These are phyloP conservation scores for Verticillium klebahnii DNA, from an alignment of 2,329 filamentous ascomycete species.

Conservation along the genomic window DNA sequence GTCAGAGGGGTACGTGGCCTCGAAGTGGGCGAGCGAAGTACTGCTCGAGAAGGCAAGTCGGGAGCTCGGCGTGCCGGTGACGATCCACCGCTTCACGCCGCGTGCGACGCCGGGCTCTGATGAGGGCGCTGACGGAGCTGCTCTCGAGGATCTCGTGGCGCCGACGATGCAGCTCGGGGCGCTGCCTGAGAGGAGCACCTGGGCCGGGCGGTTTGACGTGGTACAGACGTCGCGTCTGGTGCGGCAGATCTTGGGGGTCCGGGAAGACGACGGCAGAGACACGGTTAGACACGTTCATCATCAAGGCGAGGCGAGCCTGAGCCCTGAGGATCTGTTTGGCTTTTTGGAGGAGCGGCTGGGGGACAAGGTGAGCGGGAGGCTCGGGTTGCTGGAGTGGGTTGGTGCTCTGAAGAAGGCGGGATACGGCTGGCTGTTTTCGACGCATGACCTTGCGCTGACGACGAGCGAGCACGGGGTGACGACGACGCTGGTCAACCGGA, in stretches of 20 bases:
- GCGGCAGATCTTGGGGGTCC: no score
- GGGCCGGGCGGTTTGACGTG: no score
- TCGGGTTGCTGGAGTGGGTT: background rate
- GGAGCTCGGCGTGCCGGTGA: conserved; percentile 13
- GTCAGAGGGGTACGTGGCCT: conserved; percentile 25
- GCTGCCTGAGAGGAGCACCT: no score
- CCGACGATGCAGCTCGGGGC: no score
- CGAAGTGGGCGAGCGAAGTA: conserved; percentile 29
- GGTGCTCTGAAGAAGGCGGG: background rate
- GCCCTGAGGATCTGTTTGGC: background rate
- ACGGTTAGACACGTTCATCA: background rate
- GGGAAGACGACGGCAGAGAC: background rate
- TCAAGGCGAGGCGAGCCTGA: background rate
- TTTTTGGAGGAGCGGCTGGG: background rate
- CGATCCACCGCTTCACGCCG: conserved; percentile 20
- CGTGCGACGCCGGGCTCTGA: background rate
- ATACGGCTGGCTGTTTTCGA: background rate
- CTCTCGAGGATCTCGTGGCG: no score
- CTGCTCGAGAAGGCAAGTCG: conserved; percentile 19
- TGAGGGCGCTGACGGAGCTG: no score
- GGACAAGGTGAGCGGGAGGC: background rate
- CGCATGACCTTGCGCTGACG: background rate
- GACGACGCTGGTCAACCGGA: background rate
- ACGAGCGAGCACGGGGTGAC: no score
- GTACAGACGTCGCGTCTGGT: no score